These are phyloP conservation scores for Malassezia sp. DNA, from an alignment of 1,284 basidiomycete species.

Conservation along the genomic window DNA sequence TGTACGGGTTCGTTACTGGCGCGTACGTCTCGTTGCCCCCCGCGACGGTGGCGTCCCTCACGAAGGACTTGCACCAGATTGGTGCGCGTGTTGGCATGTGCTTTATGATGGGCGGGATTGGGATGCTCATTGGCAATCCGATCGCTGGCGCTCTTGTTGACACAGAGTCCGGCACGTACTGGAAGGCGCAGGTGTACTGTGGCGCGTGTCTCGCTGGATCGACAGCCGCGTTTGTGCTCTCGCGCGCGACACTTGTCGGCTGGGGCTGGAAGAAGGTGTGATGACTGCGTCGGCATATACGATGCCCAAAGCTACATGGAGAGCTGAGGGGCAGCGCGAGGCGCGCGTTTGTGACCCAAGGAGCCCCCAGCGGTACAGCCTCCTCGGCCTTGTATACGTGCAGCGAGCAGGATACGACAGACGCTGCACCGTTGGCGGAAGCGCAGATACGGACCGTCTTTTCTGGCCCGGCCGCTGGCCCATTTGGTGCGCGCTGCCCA, in stretches of 20 bases:
- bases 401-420: no score
- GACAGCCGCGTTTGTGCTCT: background rate
- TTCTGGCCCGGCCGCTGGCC: no score
- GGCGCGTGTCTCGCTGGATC: background rate
- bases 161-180: background rate
- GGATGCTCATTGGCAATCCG: slow-evolving; percentile 18
- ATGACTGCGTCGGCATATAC: no score
- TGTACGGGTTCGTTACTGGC: slow-evolving; percentile 31
- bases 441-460: no score
- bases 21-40: slow-evolving; percentile 25
- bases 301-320: no score
- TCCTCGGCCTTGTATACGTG: no score
- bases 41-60: slow-evolving; percentile 2
- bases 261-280: no score
- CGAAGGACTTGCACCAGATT: background rate
- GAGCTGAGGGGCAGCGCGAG: no score
- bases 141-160: slow-evolving; percentile 15
- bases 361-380: no score
- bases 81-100: slow-evolving; percentile 5
- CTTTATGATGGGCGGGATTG: slow-evolving; percentile 6
- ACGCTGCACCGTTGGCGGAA: no score
- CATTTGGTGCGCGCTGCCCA: no score
- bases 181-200: slow-evolving; percentile 14
- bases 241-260: background rate
- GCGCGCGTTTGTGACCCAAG: no score